A percentile compares a stretch with the other conserved stretches of the same genome.
phyloP scores from a whole-genome alignment of 2,329 filamentous ascomycete genomes.

The Microsporum audouinii region DNA sequence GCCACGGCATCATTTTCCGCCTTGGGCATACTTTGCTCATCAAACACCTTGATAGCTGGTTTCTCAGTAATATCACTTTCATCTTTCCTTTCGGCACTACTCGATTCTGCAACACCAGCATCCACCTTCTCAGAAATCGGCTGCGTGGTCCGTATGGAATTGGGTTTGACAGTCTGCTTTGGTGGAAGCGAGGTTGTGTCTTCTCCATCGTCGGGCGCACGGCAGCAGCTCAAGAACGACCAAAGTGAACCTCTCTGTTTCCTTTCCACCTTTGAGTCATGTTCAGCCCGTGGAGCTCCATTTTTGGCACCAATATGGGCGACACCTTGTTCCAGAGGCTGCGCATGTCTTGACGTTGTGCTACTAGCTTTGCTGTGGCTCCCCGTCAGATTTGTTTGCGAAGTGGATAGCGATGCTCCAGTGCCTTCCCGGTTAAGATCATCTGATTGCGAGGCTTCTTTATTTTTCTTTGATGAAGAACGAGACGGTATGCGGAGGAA shows the following conservation, averaged over 20 bases:
- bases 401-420: constrained; percentile 50
- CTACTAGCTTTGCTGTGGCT: constrained; percentile 56
- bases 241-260: constrained; percentile 34
- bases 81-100: constrained; percentile 31
- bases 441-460: constrained; percentile 23
- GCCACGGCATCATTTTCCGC: constrained; percentile 18
- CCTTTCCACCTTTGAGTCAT: constrained; percentile 26
- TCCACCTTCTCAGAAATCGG: constrained; percentile 28
- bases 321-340: constrained; percentile 18
- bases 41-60: constrained; percentile 22
- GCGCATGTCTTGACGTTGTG: constrained; percentile 29
- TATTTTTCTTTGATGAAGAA: constrained; percentile 29
- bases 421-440: constrained; percentile 26
- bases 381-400: constrained; percentile 17
- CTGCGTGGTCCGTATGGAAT: constrained; percentile 27
- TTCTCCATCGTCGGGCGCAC: constrained; percentile 26
- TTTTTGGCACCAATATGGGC: constrained; percentile 16
- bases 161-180: constrained; percentile 35
- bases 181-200: constrained; percentile 35
- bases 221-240: constrained; percentile 40
- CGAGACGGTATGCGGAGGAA: constrained; percentile 30
- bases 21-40: constrained; percentile 20
- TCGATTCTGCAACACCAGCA: constrained; percentile 28
- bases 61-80: constrained; percentile 31
- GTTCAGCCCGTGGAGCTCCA: constrained; percentile 24